Evolutionary conservation across 305 asterid genomes (phyloP), one percentile per base, ranked within the genome.

Genomic region (Solanum hybrid): DNA sequence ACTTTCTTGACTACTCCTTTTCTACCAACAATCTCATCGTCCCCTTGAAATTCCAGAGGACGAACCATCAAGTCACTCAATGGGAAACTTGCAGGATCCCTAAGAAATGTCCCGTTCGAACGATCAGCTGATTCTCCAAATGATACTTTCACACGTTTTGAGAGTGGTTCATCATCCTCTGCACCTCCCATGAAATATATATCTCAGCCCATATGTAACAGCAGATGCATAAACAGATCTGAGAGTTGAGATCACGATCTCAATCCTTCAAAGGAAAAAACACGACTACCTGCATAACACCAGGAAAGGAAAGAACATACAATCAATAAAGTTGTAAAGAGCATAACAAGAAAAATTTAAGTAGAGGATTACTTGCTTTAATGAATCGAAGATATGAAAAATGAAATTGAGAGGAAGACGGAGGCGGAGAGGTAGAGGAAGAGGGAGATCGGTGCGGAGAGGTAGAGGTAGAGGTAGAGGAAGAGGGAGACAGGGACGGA

Each of bases 41-140:
- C 92, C 89, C 90, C 91, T 60, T 87, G 92, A 73, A 87, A 77
- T 85, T 78, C 86, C 78, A 42, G 87, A 76, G 94, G 94, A 86
- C 94, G 94, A 92, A 95, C 99, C 99, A 96, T 96, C 15, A 93
- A 88, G 81, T 91, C 92, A 51, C 95, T 89, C 91, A 91, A 90
- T 40, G 91, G 89, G 89, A 84, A 64, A 64, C 88, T 88, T 89
- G 90, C 90, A 78, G 87, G 87, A 80, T 90, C 93, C 88, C 64
- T 82, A 69, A 34, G 85, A 71, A 86, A 82, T 73, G 85, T 64
- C 37, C 78, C 90, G 88, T 89, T 89, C 22, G 45, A 82, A 72
- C 13, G 88, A 87, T 81, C 89, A 26, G 85, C 88, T 29, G 79
- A 87, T 69, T 77, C 88, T 76, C 69, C 85, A 71, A 71, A 69